These are phyloP conservation scores for Cladosporium sphaerospermum DNA, from an alignment of 2,329 filamentous ascomycete genomes.

Conservation along the genomic window DNA sequence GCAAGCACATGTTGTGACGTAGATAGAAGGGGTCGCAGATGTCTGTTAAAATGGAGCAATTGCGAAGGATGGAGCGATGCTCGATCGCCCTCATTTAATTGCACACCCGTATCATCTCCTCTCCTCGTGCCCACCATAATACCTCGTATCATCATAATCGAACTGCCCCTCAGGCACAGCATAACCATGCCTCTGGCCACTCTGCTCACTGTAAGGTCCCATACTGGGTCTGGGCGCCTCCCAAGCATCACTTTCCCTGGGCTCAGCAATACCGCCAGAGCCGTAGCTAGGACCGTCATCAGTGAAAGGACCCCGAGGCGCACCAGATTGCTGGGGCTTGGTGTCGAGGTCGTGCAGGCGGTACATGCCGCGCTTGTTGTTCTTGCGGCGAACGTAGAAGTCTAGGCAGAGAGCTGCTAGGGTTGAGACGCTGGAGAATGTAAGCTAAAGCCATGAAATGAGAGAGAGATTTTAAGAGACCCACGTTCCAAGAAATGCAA, in stretches of 20 bases:
- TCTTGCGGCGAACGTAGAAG: slow-evolving; percentile 40
- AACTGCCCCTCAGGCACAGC: slow-evolving; percentile 38
- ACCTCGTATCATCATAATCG: slow-evolving; percentile 36
- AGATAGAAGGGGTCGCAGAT: no score
- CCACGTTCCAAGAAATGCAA: slow-evolving; percentile 44
- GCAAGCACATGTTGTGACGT: no score
- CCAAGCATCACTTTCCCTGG: slow-evolving; percentile 28
- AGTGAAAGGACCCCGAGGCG: slow-evolving; percentile 21
- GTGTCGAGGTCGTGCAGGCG: slow-evolving; percentile 38
- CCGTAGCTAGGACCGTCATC: slow-evolving; percentile 15
- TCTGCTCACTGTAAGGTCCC: slow-evolving; percentile 25
- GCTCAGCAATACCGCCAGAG: slow-evolving; percentile 12
- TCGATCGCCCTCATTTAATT: no score
- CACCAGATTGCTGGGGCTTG: slow-evolving; percentile 16
- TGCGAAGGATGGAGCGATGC: no score
- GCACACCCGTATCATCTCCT: neutral
- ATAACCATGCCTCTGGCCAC: slow-evolving; percentile 32
- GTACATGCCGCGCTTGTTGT: slow-evolving; percentile 44
- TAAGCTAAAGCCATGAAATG: slow-evolving; percentile 5
- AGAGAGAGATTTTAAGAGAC: slow-evolving; percentile 15
- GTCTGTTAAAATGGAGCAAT: no score
- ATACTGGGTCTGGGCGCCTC: slow-evolving; percentile 25
- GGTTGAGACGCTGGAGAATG: slow-evolving; percentile 35
- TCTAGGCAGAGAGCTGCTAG: slow-evolving; percentile 46
- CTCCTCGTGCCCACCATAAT: slow-evolving; percentile 29